phyloP scores from a whole-genome alignment of 140 eudicot species.

The Anethum foeniculum region DNA sequence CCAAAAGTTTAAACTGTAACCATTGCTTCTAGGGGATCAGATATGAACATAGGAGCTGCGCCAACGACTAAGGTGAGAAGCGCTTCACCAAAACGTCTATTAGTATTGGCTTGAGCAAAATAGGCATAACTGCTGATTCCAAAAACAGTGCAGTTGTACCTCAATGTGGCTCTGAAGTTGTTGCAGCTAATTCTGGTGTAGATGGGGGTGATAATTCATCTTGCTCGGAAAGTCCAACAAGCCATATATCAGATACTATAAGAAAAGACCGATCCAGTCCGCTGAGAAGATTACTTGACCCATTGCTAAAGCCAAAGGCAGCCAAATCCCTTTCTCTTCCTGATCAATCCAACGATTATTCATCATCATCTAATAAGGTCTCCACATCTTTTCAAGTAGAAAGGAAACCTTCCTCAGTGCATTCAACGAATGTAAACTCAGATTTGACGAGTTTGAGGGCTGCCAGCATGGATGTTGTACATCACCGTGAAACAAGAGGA shows the following conservation, averaged over 20 bases:
- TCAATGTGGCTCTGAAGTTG: neutral
- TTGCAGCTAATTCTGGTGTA: neutral
- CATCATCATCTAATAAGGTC: slow-evolving; percentile 10
- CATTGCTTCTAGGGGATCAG: slow-evolving; percentile 18
- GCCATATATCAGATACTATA: slow-evolving; percentile 25
- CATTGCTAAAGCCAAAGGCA: slow-evolving; percentile 47
- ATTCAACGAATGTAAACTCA: slow-evolving; percentile 19
- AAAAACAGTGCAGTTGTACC: neutral
- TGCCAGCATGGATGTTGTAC: slow-evolving; percentile 21
- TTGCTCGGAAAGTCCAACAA: slow-evolving; percentile 13
- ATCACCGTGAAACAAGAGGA: slow-evolving; percentile 23
- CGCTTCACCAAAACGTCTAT: slow-evolving; percentile 34
- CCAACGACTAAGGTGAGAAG: slow-evolving; percentile 22
- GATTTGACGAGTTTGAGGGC: slow-evolving; percentile 29
- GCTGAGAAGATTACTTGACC: slow-evolving; percentile 67
- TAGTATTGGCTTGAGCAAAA: slow-evolving; percentile 26
- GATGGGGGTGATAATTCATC: slow-evolving; percentile 14
- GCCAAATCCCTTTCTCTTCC: slow-evolving; percentile 12
- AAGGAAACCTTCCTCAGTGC: neutral
- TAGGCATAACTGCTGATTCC: slow-evolving; percentile 23
- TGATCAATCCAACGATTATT: neutral
- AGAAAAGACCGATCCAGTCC: slow-evolving; percentile 55
- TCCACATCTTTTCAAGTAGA: slow-evolving; percentile 15
- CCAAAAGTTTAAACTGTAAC: neutral
- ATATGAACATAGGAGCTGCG: slow-evolving; percentile 12